Conservation (phyloP, 352 stramenopile genomes). For the Phytophthora capsici region DNA sequence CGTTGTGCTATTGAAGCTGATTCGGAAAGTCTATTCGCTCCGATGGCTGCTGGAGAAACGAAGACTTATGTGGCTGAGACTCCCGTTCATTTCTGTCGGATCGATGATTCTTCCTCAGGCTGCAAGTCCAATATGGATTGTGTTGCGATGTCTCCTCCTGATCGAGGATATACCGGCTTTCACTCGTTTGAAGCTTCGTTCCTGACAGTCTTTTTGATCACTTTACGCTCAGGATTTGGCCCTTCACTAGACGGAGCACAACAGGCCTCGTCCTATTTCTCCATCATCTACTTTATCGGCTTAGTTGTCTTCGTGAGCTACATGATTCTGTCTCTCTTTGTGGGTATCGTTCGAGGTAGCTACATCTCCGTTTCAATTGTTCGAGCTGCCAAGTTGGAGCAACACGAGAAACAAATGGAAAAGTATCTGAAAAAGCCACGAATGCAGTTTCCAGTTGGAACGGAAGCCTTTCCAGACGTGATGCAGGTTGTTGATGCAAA, state of each 20-base stretch:
- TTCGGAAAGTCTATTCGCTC: slow-evolving; percentile 27
- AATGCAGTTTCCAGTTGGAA: slow-evolving; percentile 61
- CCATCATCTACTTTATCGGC: slow-evolving; percentile 82
- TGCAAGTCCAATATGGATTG: slow-evolving; percentile 57
- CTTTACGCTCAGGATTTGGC: slow-evolving; percentile 78
- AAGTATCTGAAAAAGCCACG: slow-evolving; percentile 59
- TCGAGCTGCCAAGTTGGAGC: slow-evolving; percentile 32
- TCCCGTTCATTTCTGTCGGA: slow-evolving; percentile 63
- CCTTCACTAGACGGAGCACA: slow-evolving; percentile 74
- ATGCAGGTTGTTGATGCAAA: slow-evolving; percentile 48
- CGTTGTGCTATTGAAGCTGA: slow-evolving; percentile 59
- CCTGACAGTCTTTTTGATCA: slow-evolving; percentile 82
- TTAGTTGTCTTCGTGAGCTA: slow-evolving; percentile 87
- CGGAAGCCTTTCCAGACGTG: slow-evolving; percentile 67
- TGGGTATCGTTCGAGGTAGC: slow-evolving; percentile 82
- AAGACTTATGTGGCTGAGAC: slow-evolving; percentile 58
- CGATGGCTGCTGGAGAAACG: slow-evolving; percentile 13
- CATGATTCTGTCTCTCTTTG: slow-evolving; percentile 85
- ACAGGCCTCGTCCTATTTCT: slow-evolving; percentile 75
- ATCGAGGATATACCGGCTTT: slow-evolving; percentile 82
- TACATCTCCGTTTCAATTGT: slow-evolving; percentile 76
- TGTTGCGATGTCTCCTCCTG: slow-evolving; percentile 61
- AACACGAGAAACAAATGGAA: slow-evolving; percentile 38
- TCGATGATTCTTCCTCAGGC: slow-evolving; percentile 18
- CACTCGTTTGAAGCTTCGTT: slow-evolving; percentile 87